A percentile compares a stretch with the other conserved stretches of the same genome.
phyloP scores from a whole-genome alignment of 345 rosid genomes.

The Gossypioides kirkii region DNA sequence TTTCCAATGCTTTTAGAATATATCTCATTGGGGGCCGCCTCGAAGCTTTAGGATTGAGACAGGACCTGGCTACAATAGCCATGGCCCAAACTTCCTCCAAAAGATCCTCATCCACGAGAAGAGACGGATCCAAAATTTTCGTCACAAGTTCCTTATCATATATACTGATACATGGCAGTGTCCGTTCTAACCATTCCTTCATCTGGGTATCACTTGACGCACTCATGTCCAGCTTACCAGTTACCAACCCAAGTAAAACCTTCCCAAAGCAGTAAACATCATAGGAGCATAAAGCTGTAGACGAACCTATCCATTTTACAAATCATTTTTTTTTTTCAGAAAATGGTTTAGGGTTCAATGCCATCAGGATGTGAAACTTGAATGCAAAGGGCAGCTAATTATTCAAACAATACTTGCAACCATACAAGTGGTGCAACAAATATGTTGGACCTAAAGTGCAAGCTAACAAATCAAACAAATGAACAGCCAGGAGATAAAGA shows the following conservation, averaged over 20 bases:
- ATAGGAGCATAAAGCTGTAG: conserved; percentile 58
- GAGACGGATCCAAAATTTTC: conserved; percentile 82
- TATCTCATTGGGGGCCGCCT: conserved; percentile 94
- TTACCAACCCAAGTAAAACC: conserved; percentile 89
- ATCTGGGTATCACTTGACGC: conserved; percentile 46
- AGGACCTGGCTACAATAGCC: conserved; percentile 90
- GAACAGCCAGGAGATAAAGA: neutral
- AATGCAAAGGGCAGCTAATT: neutral
- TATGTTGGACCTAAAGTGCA: neutral
- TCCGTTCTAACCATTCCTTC: conserved; percentile 75
- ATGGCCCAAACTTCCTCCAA: conserved; percentile 99
- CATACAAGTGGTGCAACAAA: neutral
- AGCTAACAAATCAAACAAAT: neutral
- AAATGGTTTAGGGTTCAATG: neutral
- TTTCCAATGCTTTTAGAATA: conserved; percentile 87
- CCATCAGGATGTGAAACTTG: neutral
- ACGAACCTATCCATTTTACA: conserved; percentile 42
- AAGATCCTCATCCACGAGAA: conserved; percentile 84
- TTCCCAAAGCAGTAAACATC: conserved; percentile 95
- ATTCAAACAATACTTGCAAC: neutral
- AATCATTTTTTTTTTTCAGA: conserved; percentile 14
- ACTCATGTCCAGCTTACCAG: conserved; percentile 83
- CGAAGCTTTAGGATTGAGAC: conserved; percentile 89
- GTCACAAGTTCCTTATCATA: conserved; percentile 87
- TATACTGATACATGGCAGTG: conserved; percentile 66